Evolutionary conservation across 1,139 yeast species (phyloP).

Genomic region (Debaryomycetaceae sp.): DNA sequence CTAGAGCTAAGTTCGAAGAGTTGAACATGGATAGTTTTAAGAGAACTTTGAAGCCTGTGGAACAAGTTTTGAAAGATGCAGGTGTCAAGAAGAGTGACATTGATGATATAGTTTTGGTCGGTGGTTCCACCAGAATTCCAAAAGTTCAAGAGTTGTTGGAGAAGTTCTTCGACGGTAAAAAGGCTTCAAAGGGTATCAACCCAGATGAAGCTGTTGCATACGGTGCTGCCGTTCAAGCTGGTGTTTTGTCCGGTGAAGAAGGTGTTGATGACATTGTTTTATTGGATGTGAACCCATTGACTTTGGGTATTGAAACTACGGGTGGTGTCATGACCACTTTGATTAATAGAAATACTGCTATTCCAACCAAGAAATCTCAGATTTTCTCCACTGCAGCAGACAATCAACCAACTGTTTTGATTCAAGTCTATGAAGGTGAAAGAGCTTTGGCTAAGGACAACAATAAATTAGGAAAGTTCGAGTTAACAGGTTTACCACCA

Average conservation of each 20-base stretch:
- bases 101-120: constrained; percentile 91
- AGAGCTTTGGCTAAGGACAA: constrained; percentile 47
- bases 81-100: constrained; percentile 78
- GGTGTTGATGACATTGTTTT: constrained; percentile 48
- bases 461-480: constrained; percentile 45
- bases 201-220: constrained; percentile 72
- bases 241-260: constrained; percentile 79
- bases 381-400: constrained; percentile 48
- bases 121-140: constrained; percentile 98
- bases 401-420: constrained; percentile 47
- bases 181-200: constrained; percentile 92
- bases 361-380: constrained; percentile 48
- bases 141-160: constrained; percentile 91
- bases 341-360: constrained; percentile 47
- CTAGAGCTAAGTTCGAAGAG: constrained; percentile 96
- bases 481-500: constrained; percentile 47
- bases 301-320: constrained; percentile 48
- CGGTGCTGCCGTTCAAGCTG: constrained; percentile 76
- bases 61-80: constrained; percentile 86
- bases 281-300: constrained; percentile 48
- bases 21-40: constrained; percentile 82
- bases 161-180: constrained; percentile 85
- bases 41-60: constrained; percentile 89
- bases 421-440: constrained; percentile 48
- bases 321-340: constrained; percentile 50